Percentiles rank a stretch among this genome's conserved stretches.
phyloP scores from a whole-genome alignment of 768 basidiomycete genomes.

The Auricularia auricula-judae region DNA sequence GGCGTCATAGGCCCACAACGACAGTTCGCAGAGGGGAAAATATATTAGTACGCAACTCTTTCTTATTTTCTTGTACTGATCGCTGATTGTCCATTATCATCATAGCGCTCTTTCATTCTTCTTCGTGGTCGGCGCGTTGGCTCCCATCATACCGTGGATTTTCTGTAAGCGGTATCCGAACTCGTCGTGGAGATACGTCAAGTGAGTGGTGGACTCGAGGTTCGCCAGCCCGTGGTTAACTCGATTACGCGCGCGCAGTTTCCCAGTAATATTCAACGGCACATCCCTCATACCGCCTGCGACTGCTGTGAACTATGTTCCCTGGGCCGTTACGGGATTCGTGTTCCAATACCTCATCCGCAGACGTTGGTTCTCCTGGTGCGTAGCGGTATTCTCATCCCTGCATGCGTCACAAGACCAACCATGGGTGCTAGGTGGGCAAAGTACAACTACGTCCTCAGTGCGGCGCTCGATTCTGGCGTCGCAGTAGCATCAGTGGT shows the following conservation, averaged over 20 bases:
- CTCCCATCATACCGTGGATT: conserved; percentile 24
- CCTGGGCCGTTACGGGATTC: conserved; percentile 12
- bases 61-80: neutral
- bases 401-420: too few relatives aligned
- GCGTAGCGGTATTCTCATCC: too few relatives aligned
- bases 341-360: conserved; percentile 23
- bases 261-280: conserved; percentile 1
- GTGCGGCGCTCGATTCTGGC: conserved; percentile 22
- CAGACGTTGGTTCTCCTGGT: conserved; percentile 15
- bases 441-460: conserved; percentile 13
- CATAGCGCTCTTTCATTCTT: conserved; percentile 24
- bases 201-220: conserved; percentile 28
- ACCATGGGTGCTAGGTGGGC: conserved; percentile 26
- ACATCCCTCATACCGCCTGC: conserved; percentile 1
- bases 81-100: neutral
- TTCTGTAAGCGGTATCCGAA: conserved; percentile 25
- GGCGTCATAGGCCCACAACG: conserved; percentile 57
- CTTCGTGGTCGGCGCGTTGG: conserved; percentile 26
- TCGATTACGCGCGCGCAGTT: conserved; percentile 16
- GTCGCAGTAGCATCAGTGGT: conserved; percentile 17
- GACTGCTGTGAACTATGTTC: conserved; percentile 6
- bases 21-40: conserved; percentile 42
- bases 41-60: conserved; percentile 30
- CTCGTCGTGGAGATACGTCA: conserved; percentile 48
- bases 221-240: neutral